Evolutionary conservation across 495 filamentous ascomycete species (phyloP).

Genomic region (Friedmanniomyces endolithicus): DNA sequence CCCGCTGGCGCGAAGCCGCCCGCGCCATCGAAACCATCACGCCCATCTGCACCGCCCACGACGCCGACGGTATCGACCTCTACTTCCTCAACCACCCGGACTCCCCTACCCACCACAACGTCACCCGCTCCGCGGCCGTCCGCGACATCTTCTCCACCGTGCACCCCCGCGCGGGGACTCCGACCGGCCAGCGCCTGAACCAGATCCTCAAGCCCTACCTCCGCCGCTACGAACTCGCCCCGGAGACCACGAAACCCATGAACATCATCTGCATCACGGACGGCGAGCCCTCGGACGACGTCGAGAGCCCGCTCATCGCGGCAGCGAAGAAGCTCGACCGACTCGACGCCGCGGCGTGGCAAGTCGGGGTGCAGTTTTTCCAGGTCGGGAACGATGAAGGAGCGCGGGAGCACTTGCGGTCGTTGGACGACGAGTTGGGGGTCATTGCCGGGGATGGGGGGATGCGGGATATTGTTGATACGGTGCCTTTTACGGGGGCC

Average conservation of each 20-base stretch:
- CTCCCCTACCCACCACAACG: constrained; percentile 39
- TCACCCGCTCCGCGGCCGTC: constrained; percentile 42
- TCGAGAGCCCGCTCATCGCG: constrained; percentile 55
- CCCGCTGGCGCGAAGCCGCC: constrained; percentile 63
- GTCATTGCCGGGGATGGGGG: constrained; percentile 36
- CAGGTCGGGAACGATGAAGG: constrained; percentile 69
- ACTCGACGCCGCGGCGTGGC: constrained; percentile 62
- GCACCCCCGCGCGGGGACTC: constrained; percentile 53
- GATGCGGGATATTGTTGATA: constrained; percentile 88
- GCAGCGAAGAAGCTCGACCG: constrained; percentile 60
- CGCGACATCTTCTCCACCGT: constrained; percentile 55
- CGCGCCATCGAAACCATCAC: constrained; percentile 64
- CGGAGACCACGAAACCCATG: constrained; percentile 56
- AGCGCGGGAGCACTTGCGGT: constrained; percentile 52
- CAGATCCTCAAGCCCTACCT: constrained; percentile 66
- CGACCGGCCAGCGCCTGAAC: constrained; percentile 60
- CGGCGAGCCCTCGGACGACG: constrained; percentile 71
- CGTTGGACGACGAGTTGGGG: constrained; percentile 66
- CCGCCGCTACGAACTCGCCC: constrained; percentile 28
- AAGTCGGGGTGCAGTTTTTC: constrained; percentile 94
- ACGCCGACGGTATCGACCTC: constrained; percentile 84
- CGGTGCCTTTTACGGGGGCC: constrained; percentile 55
- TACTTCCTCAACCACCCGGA: constrained; percentile 70
- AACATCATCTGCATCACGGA: constrained; percentile 95
- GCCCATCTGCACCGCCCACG: constrained; percentile 71